Evolutionary conservation across 768 basidiomycete species (phyloP), one percentile per base, ranked within the genome.

Genomic region (Rhodocollybia butyracea): DNA sequence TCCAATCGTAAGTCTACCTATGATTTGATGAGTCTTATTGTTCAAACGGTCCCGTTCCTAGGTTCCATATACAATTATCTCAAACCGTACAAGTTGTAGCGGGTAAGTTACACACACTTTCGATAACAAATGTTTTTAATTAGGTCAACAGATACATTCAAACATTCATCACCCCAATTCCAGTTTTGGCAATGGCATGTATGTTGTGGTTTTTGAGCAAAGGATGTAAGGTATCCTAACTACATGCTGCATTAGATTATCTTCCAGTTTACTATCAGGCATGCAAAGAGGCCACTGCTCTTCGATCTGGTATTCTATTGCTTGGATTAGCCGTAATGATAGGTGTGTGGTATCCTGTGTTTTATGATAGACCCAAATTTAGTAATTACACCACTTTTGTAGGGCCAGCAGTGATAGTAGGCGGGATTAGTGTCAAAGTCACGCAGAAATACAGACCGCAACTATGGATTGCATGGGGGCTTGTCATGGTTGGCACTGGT

Each of bases 241-340:
- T 15, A 12, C 10, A 13, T 29, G 13, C 43, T n/a, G n/a, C n/a
- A n/a, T n/a, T 17, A 47, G 46, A 47, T 47, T 47, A 47, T 29
- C 46, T 47, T 12, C 46, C 46, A 8, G 70, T 75, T 8, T 79
- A 73, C 60, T 78, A 74, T 57, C 78, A 79, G 59, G 75, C 76
- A 1, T 71, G 69, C 57, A 68, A 68, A 54, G 67, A 61, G 6
- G 63, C 66, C 13, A 68, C 68, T 3, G 66, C 79, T 0, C 60
- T 71, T n/a, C 51, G 29, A 1, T 70, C 72, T 12, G 46, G 46
- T 31, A 31, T 47, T n/a, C 27, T 29, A 10, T 31, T 29, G 4
- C 32, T 47, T 12, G 64, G 66, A 24, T 54, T 60, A 30, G 34
- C 57, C 0, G 45, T 69, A 10, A 64, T 31, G 4, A 27, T 47